Base-by-base conservation (phyloP, 306 rosid genomes). In the Luffa aegyptiaca region DNA sequence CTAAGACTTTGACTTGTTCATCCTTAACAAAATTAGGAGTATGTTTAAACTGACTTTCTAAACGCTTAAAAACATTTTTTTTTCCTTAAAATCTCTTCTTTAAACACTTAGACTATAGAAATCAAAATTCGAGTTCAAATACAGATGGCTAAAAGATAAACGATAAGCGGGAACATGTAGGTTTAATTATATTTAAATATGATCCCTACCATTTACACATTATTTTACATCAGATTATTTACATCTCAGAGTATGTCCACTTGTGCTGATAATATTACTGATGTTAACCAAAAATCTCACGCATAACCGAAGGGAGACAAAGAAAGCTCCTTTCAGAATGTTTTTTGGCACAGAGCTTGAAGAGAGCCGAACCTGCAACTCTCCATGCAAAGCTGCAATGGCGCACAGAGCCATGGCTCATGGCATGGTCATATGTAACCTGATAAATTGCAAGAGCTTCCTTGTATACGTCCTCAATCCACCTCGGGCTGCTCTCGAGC, bases 361-460 rank as follows among this genome's bases (percentile, higher is more conserved):
- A 33, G 13, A 90, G 89, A 46, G 93, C 87, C 31, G 90, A 39
- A 36, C 97, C 94, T 0, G 94, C 97, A 82, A 90, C 77, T 81
- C 53, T 90, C 97, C 95, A 91, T 0, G 89, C 97, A 76, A 90
- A 93, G 69, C 78, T 1, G 74, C 97, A 93, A 35, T 9, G 13
- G 0, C 8, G 0, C 11, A 74, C 86, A 1, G 1, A 6, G 0
- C 65, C 12, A 10, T 0, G 2, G 31, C 3, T 39, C 16, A 18
- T 80, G 5, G 96, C 97, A 69, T 81, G 9, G 52, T 92, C 82
- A 41, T 91, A 93, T 44, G 77, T 33, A 35, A 91, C 41, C 1
- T 76, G 80, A 86, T 93, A 93, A 68, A 91, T 59, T 3, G 90
- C 95, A 75, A 87, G 80, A 21, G 97, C 93, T 81, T 91, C 97